Evolutionary conservation across 768 basidiomycete genomes (phyloP).

Genomic region (Amanita jacksonii): DNA sequence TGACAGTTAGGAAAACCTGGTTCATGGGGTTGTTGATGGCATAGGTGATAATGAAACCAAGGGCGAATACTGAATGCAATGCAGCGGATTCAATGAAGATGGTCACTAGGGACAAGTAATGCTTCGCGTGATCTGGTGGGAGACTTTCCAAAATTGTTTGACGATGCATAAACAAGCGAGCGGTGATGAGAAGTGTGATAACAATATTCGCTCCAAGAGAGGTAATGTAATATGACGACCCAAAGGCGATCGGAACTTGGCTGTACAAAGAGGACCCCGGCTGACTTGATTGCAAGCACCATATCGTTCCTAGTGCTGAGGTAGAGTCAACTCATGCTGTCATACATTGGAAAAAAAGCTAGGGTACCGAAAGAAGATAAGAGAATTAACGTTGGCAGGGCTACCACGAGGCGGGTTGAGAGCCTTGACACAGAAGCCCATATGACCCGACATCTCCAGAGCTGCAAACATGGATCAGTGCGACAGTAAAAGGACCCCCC

Average conservation of each 20-base stretch:
- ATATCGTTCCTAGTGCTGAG: slow-evolving; percentile 24
- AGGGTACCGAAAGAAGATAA: slow-evolving; percentile 20
- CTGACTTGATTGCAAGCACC: slow-evolving; percentile 25
- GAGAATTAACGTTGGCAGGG: slow-evolving; percentile 21
- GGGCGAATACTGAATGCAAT: slow-evolving; percentile 22
- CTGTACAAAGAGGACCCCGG: slow-evolving; percentile 22
- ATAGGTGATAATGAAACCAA: slow-evolving; percentile 24
- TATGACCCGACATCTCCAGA: slow-evolving; percentile 33
- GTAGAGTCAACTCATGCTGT: too few species aligned
- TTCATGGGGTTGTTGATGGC: slow-evolving; percentile 23
- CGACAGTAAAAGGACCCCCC: too few species aligned
- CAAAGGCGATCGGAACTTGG: slow-evolving; percentile 16
- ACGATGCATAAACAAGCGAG: slow-evolving; percentile 21
- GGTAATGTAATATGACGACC: slow-evolving; percentile 21
- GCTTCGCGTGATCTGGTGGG: slow-evolving; percentile 18
- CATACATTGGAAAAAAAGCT: too few species aligned
- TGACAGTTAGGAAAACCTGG: slow-evolving; percentile 21
- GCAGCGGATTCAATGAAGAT: slow-evolving; percentile 29
- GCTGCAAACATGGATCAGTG: slow-evolving; percentile 11
- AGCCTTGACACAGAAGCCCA: slow-evolving; percentile 22
- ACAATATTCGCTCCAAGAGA: slow-evolving; percentile 24
- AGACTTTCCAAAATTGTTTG: slow-evolving; percentile 17
- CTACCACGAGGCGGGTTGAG: slow-evolving; percentile 17
- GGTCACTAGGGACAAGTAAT: slow-evolving; percentile 21
- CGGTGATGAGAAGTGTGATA: slow-evolving; percentile 22